These are phyloP conservation scores for Geotrichum klebahnii DNA, from an alignment of 1,139 yeast genomes.

Conservation along the genomic window DNA sequence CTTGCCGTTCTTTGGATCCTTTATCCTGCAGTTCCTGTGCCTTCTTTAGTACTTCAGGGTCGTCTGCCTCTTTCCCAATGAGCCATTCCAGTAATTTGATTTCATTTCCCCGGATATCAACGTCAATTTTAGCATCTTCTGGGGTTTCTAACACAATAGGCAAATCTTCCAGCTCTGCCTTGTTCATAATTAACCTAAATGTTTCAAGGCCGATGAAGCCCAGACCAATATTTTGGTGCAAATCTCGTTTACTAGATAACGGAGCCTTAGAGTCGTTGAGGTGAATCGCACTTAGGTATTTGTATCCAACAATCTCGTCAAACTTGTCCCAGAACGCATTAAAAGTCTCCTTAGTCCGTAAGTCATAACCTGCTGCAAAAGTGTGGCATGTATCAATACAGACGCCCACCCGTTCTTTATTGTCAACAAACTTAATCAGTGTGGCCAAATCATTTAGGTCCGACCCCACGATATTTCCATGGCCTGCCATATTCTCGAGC, in stretches of 20 bases:
- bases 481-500: constrained; percentile 97
- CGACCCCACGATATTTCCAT: constrained; percentile 85
- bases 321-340: constrained; percentile 67
- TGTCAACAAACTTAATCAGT: constrained; percentile 70
- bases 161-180: constrained; percentile 53
- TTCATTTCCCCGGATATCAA: constrained; percentile 69
- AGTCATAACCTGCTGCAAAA: constrained; percentile 93
- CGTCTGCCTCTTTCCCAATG: constrained; percentile 51
- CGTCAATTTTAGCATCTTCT: constrained; percentile 47
- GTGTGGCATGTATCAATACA: constrained; percentile 95
- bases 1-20: constrained; percentile 37
- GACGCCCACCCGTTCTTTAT: constrained; percentile 81
- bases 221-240: constrained; percentile 83
- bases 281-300: constrained; percentile 77
- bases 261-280: constrained; percentile 95
- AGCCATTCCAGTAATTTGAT: constrained; percentile 66
- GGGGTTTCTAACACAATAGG: constrained; percentile 95
- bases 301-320: constrained; percentile 66
- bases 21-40: constrained; percentile 47
- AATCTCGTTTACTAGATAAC: constrained; percentile 79
- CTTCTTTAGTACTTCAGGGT: constrained; percentile 52
- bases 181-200: constrained; percentile 73
- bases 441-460: constrained; percentile 66
- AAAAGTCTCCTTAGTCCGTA: constrained; percentile 55
- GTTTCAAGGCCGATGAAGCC: constrained; percentile 88